phyloP scores from a whole-genome alignment of 164 flowering plant genomes.

The Liquidambar formosana region DNA sequence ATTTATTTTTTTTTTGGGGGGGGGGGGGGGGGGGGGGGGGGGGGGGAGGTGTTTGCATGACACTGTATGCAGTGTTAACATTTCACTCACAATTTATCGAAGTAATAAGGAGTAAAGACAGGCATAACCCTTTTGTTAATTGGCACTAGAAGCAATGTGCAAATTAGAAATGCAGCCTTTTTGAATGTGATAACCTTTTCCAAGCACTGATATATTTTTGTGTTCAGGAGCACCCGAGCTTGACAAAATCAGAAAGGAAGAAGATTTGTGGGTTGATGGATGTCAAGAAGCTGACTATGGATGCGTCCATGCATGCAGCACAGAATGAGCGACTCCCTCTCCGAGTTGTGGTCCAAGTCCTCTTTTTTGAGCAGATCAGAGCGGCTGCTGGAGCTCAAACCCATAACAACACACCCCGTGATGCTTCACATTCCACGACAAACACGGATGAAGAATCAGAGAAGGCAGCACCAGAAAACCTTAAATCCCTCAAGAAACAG shows the following conservation, averaged over 20 bases:
- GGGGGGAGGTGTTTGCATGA: too few relatives aligned
- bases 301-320: constrained; percentile 81
- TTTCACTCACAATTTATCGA: too few relatives aligned
- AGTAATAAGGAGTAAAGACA: too few relatives aligned
- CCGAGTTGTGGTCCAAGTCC: constrained; percentile 83
- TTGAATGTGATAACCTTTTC: not conserved
- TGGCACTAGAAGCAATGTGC: too few relatives aligned
- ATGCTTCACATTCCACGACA: constrained; percentile 34
- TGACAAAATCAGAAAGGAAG: constrained; percentile 74
- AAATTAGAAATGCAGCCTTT: not conserved
- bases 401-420: constrained; percentile 21
- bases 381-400: constrained; percentile 39
- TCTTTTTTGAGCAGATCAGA: constrained; percentile 75
- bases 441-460: constrained; percentile 52
- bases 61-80: too few relatives aligned
- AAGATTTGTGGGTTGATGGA: constrained; percentile 76
- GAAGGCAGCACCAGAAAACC: constrained; percentile 28
- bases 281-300: constrained; percentile 65
- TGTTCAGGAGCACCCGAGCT: constrained; percentile 62
- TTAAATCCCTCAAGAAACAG: constrained; percentile 41
- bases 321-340: constrained; percentile 90
- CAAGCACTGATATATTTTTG: not conserved
- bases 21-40: too few relatives aligned
- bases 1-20: too few relatives aligned
- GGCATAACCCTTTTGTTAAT: too few relatives aligned